phyloP scores from a whole-genome alignment of 495 filamentous ascomycete genomes.

The Rostrohypoxylon terebratum region DNA sequence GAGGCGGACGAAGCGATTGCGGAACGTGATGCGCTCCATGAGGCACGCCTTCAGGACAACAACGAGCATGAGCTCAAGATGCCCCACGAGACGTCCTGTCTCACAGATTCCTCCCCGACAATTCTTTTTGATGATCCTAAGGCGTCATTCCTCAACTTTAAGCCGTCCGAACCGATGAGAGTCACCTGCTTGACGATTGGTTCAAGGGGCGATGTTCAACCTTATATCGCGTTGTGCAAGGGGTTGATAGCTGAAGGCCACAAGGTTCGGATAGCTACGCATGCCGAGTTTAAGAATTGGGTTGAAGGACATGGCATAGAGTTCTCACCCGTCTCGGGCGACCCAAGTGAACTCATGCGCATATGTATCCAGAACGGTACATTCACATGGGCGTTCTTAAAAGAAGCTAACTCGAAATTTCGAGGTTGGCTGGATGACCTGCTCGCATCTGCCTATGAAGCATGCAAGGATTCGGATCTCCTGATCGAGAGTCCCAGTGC shows the following conservation, averaged over 20 bases:
- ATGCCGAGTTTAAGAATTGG: constrained; percentile 90
- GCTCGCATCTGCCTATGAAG: constrained; percentile 82
- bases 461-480: constrained; percentile 88
- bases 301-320: constrained; percentile 91
- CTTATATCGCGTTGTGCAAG: constrained; percentile 96
- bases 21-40: constrained; percentile 84
- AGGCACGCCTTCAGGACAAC: constrained; percentile 75
- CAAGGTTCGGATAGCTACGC: constrained; percentile 87
- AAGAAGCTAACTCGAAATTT: constrained; percentile 87
- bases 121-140: constrained; percentile 93
- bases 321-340: constrained; percentile 87
- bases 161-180: constrained; percentile 81
- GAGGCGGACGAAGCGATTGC: constrained; percentile 81
- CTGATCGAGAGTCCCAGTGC: constrained; percentile 96
- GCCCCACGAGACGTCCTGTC: constrained; percentile 62
- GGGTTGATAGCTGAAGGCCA: constrained; percentile 90
- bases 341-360: constrained; percentile 93
- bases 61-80: constrained; percentile 69
- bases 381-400: constrained; percentile 93
- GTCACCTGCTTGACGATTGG: constrained; percentile 97
- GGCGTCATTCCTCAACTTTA: constrained; percentile 95
- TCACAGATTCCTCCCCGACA: constrained; percentile 68
- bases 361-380: constrained; percentile 98
- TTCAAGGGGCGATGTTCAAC: constrained; percentile 94
- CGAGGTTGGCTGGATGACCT: constrained; percentile 94